phyloP scores from a whole-genome alignment of 2,329 filamentous ascomycete genomes.

The Xylariaceae sp. region DNA sequence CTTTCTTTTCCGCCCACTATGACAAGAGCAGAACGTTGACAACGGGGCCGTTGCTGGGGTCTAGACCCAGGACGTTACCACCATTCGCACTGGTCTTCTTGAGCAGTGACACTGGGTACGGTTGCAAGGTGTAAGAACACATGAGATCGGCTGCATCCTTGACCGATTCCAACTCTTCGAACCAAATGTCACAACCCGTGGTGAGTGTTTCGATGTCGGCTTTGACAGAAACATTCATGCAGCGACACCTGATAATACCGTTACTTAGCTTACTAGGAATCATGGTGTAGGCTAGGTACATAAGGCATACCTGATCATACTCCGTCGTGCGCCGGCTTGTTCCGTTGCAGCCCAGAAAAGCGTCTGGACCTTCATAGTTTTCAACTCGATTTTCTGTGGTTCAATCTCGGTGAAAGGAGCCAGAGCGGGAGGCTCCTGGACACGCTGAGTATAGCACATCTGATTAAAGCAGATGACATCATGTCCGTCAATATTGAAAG shows the following conservation, averaged over 20 bases:
- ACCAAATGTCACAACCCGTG: constrained; percentile 12
- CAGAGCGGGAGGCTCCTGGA: constrained; percentile 5
- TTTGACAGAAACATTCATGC: constrained; percentile 21
- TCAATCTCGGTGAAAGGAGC: constrained; percentile 5
- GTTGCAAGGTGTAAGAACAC: constrained; percentile 25
- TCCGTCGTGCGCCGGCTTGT: constrained; percentile 1
- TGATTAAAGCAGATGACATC: constrained; percentile 8
- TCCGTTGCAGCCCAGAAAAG: constrained; percentile 5
- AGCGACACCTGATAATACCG: constrained; percentile 5
- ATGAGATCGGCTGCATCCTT: constrained; percentile 20
- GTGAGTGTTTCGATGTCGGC: constrained; percentile 11
- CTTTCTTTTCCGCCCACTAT: constrained; percentile 5
- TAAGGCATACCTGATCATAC: constrained; percentile 6
- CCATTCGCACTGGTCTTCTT: constrained; percentile 10
- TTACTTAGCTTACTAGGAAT: constrained; percentile 1
- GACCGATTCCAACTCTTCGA: constrained; percentile 14
- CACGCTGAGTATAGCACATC: constrained; percentile 5
- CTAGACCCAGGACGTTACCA: constrained; percentile 25
- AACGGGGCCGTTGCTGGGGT: constrained; percentile 3
- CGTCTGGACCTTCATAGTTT: constrained; percentile 5
- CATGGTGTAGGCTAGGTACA: neutral
- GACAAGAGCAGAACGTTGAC: constrained; percentile 6
- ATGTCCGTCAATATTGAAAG: constrained; percentile 5
- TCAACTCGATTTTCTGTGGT: constrained; percentile 3
- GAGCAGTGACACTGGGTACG: constrained; percentile 24